phyloP scores from a whole-genome alignment of 371 early-diverging fungal genomes.

The Mortierella sp. region DNA sequence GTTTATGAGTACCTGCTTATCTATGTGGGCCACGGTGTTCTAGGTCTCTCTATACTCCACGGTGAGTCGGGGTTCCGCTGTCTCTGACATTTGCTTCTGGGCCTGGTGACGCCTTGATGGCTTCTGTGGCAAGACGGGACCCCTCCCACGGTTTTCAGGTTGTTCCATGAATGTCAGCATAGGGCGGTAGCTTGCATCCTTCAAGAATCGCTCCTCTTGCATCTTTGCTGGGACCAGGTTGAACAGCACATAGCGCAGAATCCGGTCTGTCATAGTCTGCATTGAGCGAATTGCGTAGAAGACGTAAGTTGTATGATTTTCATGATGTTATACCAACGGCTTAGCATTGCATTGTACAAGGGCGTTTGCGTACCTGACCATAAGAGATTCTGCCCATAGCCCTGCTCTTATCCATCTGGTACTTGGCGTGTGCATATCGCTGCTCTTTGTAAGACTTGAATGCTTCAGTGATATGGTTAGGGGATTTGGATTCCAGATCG shows the following conservation, averaged over 20 bases:
- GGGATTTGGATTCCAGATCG: slow-evolving; percentile 13
- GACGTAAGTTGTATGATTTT: too few relatives aligned
- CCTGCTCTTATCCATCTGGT: slow-evolving; percentile 28
- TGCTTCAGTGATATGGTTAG: slow-evolving; percentile 9
- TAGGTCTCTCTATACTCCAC: background rate
- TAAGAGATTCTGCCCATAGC: slow-evolving; percentile 22
- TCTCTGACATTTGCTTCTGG: background rate
- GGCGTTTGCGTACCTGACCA: slow-evolving; percentile 23
- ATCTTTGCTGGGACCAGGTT: slow-evolving; percentile 5
- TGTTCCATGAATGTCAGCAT: slow-evolving; percentile 3
- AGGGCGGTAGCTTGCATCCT: slow-evolving; percentile 15
- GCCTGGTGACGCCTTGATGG: slow-evolving; percentile 6
- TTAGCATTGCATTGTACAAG: background rate
- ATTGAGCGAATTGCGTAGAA: background rate
- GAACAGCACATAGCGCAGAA: slow-evolving; percentile 11
- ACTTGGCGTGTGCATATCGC: slow-evolving; percentile 27
- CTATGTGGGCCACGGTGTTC: too few relatives aligned
- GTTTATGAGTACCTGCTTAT: too few relatives aligned
- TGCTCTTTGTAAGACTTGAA: slow-evolving; percentile 23
- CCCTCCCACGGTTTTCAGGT: slow-evolving; percentile 8
- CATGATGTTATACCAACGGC: background rate
- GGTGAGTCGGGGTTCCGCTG: background rate
- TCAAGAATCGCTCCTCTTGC: slow-evolving; percentile 9
- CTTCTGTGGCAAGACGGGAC: slow-evolving; percentile 11
- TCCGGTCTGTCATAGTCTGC: slow-evolving; percentile 12